Evolutionary conservation across 2,329 filamentous ascomycete genomes (phyloP).

Genomic region (Didymosphaeria variabile): DNA sequence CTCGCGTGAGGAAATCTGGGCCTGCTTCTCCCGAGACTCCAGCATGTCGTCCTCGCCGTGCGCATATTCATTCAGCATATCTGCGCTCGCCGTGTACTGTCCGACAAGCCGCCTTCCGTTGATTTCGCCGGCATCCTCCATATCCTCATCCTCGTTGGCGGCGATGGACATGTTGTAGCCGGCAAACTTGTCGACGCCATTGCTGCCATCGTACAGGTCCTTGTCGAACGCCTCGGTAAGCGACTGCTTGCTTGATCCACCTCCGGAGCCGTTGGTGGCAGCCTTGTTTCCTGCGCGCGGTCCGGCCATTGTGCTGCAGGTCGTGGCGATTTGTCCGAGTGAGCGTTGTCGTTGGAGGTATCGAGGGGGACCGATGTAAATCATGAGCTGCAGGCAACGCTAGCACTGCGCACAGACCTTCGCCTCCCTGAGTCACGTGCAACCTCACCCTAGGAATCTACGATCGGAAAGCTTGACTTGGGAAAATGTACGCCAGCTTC

Average conservation of each 20-base stretch:
- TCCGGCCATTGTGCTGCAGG: slow-evolving; percentile 46
- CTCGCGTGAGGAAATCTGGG: slow-evolving; percentile 89
- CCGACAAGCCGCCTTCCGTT: slow-evolving; percentile 81
- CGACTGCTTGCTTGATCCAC: slow-evolving; percentile 87
- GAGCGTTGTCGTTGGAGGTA: slow-evolving; percentile 12
- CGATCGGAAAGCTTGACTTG: neutral
- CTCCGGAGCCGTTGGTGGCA: slow-evolving; percentile 79
- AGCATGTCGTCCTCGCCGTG: slow-evolving; percentile 90
- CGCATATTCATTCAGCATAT: slow-evolving; percentile 94
- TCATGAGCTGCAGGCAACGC: slow-evolving; percentile 8
- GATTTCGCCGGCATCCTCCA: slow-evolving; percentile 74
- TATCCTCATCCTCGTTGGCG: slow-evolving; percentile 78
- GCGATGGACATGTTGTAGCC: slow-evolving; percentile 93
- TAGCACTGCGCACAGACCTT: slow-evolving; percentile 2
- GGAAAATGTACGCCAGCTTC: neutral
- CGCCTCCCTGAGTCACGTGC: neutral
- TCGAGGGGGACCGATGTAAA: slow-evolving; percentile 16
- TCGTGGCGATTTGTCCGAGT: slow-evolving; percentile 17
- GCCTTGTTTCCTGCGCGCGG: slow-evolving; percentile 71
- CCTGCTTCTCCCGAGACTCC: slow-evolving; percentile 85
- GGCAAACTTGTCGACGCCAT: slow-evolving; percentile 80
- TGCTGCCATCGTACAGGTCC: slow-evolving; percentile 81
- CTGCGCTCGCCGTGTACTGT: slow-evolving; percentile 92
- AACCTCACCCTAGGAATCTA: neutral
- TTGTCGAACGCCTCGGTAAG: slow-evolving; percentile 90